Base-by-base conservation (phyloP, 2,329 filamentous ascomycete genomes). In the Ophiostoma sp. region DNA sequence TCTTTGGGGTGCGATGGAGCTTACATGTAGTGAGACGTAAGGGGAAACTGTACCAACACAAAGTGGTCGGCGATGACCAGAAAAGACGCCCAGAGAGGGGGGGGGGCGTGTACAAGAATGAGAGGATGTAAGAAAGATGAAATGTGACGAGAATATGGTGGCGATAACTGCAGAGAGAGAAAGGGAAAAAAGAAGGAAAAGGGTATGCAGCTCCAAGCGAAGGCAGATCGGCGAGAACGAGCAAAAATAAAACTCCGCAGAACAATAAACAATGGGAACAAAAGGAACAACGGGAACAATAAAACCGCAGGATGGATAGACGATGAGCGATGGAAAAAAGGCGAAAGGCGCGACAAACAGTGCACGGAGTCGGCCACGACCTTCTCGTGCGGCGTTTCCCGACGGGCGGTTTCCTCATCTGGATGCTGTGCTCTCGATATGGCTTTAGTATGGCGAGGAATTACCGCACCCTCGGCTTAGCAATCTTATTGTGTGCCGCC, bases 151-250 rank as follows among this genome's bases (percentile, higher is more conserved):
- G n/a, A 55, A 18, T 18, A 27, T 55, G 45, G 42, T 12, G 49
- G 49, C n/a, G 49, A 16, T 18, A 52, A 52, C 4, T 9, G 49
- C n/a, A 27, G 27, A 55, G n/a, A 12, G 49, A 27, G 47, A n/a
- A 52, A 55, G 42, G 9, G 42, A 45, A 12, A 45, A 45, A 45
- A 45, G 6, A 12, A 12, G 9, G 9, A 45, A 9, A 55, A 55
- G 12, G 49, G n/a, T 27, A 18, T 55, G 49, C 1, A 14, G 9
- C 18, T 55, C n/a, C 49, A 55, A 27, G n/a, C 11, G 49, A 55
- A 9, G 49, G n/a, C 49, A 55, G 49, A 55, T 55, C 49, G 49
- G 49, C 49, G 49, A 55, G 18, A 55, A 55, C n/a, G 49, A 11
- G 5, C 49, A 55, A 36, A 6, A 12, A 11, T 36, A 55, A 55